Evolutionary conservation across 2,329 filamentous ascomycete species (phyloP), one percentile per base, ranked within the genome.

Genomic region (Botrytis cinerea): DNA sequence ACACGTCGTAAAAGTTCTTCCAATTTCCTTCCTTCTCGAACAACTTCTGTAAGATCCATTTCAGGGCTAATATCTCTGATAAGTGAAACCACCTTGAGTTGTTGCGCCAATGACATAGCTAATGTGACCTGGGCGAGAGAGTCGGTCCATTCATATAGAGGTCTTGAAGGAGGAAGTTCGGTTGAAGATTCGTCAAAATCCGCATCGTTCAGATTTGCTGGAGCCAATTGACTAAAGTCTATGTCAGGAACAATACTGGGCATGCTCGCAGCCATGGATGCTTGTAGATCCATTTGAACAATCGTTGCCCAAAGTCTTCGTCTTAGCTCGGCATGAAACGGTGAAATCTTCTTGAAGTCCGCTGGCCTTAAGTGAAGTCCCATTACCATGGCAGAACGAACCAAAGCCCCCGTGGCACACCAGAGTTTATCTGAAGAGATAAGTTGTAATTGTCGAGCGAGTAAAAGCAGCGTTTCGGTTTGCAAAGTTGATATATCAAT

Each of bases 321-420:
- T 5, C 87, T 84, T 80, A 89, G 84, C 79, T 90, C 88, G 2
- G 84, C 82, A 38, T 83, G 81, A 67, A 86, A 84, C 0, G 80
- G 78, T 6, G 85, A 83, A 82, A 87, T 85, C n/a, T 83, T 81
- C 14, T 82, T 82, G 8, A 88, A 83, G 70, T 84, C 81, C 40
- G 80, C 82, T 0, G 88, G 88, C 71, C 89, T 87, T 4, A 86
- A 84, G 77, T 90, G 87, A 12, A 89, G 81, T 7, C 88, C 88
- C 83, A 88, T 87, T 71, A 84, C 84, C 80, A 89, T 86, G 71
- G 87, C 88, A 20, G 84, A 84, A 8, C 87, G 83, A n/a, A 88
- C 75, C n/a, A 89, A 75, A 16, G 72, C 73, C 1, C 88, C 87
- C 0, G 84, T 73, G 62, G 69, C 70, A 18, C 63, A 71, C 74